A percentile compares a stretch with the other conserved stretches of the same genome.
Conservation (phyloP, 2,329 filamentous ascomycete species). For the Chrysoporthe austroafricana region DNA sequence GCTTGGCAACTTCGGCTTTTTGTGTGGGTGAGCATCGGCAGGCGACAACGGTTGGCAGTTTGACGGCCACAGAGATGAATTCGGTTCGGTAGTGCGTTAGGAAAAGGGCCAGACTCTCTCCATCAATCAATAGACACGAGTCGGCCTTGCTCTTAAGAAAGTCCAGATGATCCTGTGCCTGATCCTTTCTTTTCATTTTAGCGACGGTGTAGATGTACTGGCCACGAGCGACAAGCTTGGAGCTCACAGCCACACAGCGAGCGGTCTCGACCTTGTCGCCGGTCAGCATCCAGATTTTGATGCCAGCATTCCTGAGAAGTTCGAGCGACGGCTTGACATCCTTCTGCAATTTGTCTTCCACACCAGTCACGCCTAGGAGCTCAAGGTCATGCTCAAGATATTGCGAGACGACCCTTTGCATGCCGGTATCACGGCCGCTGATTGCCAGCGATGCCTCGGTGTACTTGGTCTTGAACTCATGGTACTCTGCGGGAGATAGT, state of each 20-base stretch:
- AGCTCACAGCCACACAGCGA: constrained; percentile 91
- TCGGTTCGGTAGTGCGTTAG: constrained; percentile 79
- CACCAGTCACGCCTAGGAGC: constrained; percentile 93
- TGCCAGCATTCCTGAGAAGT: constrained; percentile 91
- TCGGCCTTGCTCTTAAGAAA: constrained; percentile 88
- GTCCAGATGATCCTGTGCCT: constrained; percentile 85
- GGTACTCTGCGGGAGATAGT: constrained; percentile 77
- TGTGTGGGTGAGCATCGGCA: constrained; percentile 97
- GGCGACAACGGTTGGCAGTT: constrained; percentile 88
- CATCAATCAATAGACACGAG: constrained; percentile 88
- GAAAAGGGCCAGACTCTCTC: constrained; percentile 84
- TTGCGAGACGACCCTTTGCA: constrained; percentile 78
- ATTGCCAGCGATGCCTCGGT: constrained; percentile 81
- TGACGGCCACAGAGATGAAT: constrained; percentile 87
- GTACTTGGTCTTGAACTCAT: constrained; percentile 75
- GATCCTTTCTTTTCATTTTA: constrained; percentile 80
- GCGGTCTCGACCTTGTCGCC: constrained; percentile 99
- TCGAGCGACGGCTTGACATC: constrained; percentile 96
- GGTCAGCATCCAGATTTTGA: constrained; percentile 99
- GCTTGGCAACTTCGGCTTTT: constrained; percentile 88
- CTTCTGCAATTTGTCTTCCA: constrained; percentile 94
- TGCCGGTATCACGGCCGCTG: constrained; percentile 76
- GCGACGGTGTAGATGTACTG: constrained; percentile 96
- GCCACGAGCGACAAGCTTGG: constrained; percentile 88
- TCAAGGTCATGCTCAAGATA: constrained; percentile 89